Evolutionary conservation across 2,329 filamentous ascomycete genomes (phyloP), one percentile per base, ranked within the genome.

Genomic region (Penicillium hesseltinei): DNA sequence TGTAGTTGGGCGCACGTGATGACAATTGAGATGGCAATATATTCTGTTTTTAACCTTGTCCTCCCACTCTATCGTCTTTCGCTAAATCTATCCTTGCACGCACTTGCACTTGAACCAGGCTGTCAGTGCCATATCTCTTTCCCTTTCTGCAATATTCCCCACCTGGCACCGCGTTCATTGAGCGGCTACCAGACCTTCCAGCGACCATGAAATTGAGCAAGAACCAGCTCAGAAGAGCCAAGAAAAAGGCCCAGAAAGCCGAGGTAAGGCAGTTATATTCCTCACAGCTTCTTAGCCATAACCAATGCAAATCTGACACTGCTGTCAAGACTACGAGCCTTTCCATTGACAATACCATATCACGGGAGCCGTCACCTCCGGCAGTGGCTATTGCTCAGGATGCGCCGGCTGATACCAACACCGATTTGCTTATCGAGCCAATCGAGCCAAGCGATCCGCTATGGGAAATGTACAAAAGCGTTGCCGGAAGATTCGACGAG

Each of bases 171-270:
- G 23, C 42, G n/a, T 43, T 17, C 19, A 17, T 38, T 31, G 42
- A 45, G 35, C 35, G n/a, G 15, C 35, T 36, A 23, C 23, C 35
- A 45, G 21, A 19, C 47, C 36, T n/a, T 46, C 25, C 19, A 23
- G 29, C 64, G 31, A 68, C 64, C 46, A 72, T 73, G 73, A 95
- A 93, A 80, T 87, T 89, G 80, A 92, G 89, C 74, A 97, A 97
- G 81, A 97, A 97, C 77, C 91, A 96, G 78, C 88, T 92, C 81
- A 86, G 92, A 74, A 87, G 93, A 74, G 90, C 91, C 48, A 92
- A 93, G 81, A 96, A 94, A 84, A 97, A 96, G 87, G 89, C 91
- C 69, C 86, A 91, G 72, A 95, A 95, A 79, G 87, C 87, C 69
- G 77, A 84, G 65, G 78, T 83, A 73, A 79, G 73, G 47, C 15